These are phyloP conservation scores for Penicillium maclennaniae DNA, from an alignment of 495 filamentous ascomycete species.

Conservation along the genomic window DNA sequence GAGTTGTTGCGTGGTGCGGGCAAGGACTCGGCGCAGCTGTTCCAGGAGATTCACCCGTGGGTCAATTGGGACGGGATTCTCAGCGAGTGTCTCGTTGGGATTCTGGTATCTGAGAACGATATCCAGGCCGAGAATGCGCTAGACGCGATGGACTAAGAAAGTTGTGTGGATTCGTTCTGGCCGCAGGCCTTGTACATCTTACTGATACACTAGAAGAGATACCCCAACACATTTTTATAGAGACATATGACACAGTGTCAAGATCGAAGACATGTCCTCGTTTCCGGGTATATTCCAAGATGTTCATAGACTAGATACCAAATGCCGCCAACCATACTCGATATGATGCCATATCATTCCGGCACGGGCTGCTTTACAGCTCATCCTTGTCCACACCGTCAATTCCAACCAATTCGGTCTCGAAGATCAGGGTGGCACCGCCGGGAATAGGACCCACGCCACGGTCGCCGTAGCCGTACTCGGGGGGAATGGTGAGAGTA, in stretches of 20 bases:
- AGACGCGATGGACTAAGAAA: slow-evolving; percentile 67
- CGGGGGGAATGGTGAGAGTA: slow-evolving; percentile 85
- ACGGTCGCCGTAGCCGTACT: slow-evolving; percentile 75
- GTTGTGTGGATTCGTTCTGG: neutral
- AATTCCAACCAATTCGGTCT: slow-evolving; percentile 89
- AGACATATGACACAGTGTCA: neutral
- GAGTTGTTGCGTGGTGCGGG: slow-evolving; percentile 81
- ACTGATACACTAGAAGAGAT: slow-evolving; percentile 15
- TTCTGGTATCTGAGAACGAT: slow-evolving; percentile 77
- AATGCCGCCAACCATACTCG: neutral
- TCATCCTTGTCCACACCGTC: slow-evolving; percentile 68
- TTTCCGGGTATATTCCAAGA: slow-evolving; percentile 2
- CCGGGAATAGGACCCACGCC: slow-evolving; percentile 74
- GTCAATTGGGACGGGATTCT: slow-evolving; percentile 97
- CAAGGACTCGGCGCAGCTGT: slow-evolving; percentile 64
- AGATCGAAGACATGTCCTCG: neutral
- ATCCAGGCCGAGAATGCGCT: slow-evolving; percentile 42
- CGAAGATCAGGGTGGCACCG: slow-evolving; percentile 79
- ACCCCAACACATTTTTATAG: slow-evolving; percentile 7
- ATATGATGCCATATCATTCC: neutral
- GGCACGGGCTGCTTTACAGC: slow-evolving; percentile 29
- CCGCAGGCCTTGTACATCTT: slow-evolving; percentile 8
- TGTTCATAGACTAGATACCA: neutral
- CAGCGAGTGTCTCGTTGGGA: slow-evolving; percentile 76
- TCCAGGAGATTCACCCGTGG: slow-evolving; percentile 94